phyloP scores from a whole-genome alignment of 2,329 filamentous ascomycete species.

The Penicillium sp. region DNA sequence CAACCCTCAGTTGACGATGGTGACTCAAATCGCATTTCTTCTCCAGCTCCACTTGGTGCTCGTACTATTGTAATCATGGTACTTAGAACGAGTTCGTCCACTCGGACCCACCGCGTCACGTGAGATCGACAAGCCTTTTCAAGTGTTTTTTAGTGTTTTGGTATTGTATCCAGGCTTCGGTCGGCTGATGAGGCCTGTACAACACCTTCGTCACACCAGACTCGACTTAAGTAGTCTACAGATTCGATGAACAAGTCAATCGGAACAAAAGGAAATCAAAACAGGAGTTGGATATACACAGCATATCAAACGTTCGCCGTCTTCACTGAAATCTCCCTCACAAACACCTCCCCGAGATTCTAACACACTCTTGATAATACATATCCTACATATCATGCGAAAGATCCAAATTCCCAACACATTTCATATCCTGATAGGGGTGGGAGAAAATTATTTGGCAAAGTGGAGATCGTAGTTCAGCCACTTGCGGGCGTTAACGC shows the following conservation, averaged over 20 bases:
- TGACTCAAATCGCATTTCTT: background rate
- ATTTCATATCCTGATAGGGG: background rate
- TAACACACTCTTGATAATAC: slow-evolving; percentile 9
- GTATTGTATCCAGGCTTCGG: too few relatives aligned
- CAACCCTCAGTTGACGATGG: too few relatives aligned
- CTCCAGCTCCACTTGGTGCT: background rate
- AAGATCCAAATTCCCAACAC: background rate
- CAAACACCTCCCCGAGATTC: background rate
- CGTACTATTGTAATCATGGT: background rate
- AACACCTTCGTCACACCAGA: slow-evolving; percentile 8
- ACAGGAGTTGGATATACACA: background rate
- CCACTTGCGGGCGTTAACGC: slow-evolving; percentile 87
- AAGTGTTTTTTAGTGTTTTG: background rate
- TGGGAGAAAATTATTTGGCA: slow-evolving; percentile 70
- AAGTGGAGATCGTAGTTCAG: slow-evolving; percentile 97
- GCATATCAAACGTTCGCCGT: background rate
- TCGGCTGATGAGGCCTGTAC: slow-evolving; percentile 4
- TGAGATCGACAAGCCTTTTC: background rate
- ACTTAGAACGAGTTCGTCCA: background rate
- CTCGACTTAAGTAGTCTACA: slow-evolving; percentile 6
- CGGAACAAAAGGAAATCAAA: slow-evolving; percentile 1
- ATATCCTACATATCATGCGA: slow-evolving; percentile 11
- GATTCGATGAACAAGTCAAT: background rate
- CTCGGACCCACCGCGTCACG: background rate
- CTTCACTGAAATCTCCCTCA: background rate